These are phyloP conservation scores for Chaetoscypha palmicola DNA, from an alignment of 2,329 filamentous ascomycete species.

Conservation along the genomic window DNA sequence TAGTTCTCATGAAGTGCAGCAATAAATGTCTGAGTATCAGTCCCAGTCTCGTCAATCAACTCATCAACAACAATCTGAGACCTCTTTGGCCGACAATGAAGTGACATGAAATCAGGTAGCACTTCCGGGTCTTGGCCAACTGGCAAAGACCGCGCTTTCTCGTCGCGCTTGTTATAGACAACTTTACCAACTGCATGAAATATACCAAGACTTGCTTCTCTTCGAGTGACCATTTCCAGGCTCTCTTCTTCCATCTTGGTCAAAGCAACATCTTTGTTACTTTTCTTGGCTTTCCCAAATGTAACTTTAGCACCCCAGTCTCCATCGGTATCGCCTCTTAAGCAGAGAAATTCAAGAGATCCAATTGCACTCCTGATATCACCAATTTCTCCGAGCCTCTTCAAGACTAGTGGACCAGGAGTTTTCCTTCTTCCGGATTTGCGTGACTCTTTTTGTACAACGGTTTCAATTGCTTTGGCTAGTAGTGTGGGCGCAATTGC, in stretches of 20 bases:
- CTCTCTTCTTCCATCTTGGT: conserved; percentile 75
- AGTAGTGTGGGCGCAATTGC: conserved; percentile 80
- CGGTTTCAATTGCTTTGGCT: conserved; percentile 71
- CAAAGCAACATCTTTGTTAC: conserved; percentile 50
- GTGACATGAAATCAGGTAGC: conserved; percentile 52
- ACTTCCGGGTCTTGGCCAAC: conserved; percentile 41
- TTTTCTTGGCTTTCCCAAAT: conserved; percentile 59
- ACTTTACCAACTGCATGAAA: conserved; percentile 96
- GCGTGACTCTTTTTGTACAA: conserved; percentile 79
- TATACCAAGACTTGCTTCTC: conserved; percentile 84
- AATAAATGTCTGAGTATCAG: conserved; percentile 84
- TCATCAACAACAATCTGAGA: conserved; percentile 64
- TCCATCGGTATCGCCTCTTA: conserved; percentile 68
- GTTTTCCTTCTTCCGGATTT: conserved; percentile 68
- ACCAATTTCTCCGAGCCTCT: conserved; percentile 74
- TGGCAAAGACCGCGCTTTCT: conserved; percentile 36
- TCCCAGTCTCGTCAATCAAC: conserved; percentile 88
- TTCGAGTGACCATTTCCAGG: conserved; percentile 72
- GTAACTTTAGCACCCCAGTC: conserved; percentile 70
- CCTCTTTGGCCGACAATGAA: conserved; percentile 50
- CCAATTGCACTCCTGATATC: conserved; percentile 91
- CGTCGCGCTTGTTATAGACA: conserved; percentile 87
- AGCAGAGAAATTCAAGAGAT: conserved; percentile 83
- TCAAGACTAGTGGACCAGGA: conserved; percentile 72
- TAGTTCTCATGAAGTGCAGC: conserved; percentile 94